Conservation (phyloP, 2,329 filamentous ascomycete species). For the Moelleriella libera region DNA sequence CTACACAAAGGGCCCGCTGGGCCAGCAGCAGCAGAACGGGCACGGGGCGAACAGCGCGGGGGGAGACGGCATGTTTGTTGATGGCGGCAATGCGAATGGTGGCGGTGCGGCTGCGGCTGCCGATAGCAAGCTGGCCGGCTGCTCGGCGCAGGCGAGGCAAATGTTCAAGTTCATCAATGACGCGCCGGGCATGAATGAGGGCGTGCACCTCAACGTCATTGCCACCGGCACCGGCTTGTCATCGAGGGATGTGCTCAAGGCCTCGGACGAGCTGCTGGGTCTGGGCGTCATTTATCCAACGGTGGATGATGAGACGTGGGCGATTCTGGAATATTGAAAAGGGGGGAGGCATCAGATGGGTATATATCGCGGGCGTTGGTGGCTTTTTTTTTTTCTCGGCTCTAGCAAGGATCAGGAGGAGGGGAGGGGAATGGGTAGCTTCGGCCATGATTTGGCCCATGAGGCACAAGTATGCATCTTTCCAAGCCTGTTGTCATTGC, state of each 20-base stretch:
- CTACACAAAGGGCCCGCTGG: conserved; percentile 56
- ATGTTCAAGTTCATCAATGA: conserved; percentile 59
- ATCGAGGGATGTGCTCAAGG: conserved; percentile 55
- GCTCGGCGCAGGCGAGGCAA: conserved; percentile 46
- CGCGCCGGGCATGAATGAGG: conserved; percentile 62
- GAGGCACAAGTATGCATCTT: too few relatives aligned
- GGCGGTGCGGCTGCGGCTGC: too few relatives aligned
- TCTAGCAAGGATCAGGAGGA: too few relatives aligned
- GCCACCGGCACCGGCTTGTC: conserved; percentile 51
- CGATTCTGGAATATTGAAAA: conserved; percentile 47
- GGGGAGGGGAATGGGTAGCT: too few relatives aligned
- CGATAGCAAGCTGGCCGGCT: conserved; percentile 24
- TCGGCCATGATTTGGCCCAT: too few relatives aligned
- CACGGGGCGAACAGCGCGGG: conserved; percentile 18
- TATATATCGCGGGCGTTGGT: neutral
- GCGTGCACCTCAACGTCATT: conserved; percentile 68
- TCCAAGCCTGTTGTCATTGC: too few relatives aligned
- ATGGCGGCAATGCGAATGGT: conserved; percentile 26
- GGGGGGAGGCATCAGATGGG: neutral
- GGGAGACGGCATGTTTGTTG: conserved; percentile 40
- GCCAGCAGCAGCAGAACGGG: conserved; percentile 22
- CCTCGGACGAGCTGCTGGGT: conserved; percentile 66
- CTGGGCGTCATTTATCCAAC: conserved; percentile 77
- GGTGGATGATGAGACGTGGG: conserved; percentile 85
- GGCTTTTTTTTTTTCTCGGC: neutral